These are phyloP conservation scores for Gymnopilus junonius DNA, from an alignment of 768 basidiomycete genomes.

Conservation along the genomic window DNA sequence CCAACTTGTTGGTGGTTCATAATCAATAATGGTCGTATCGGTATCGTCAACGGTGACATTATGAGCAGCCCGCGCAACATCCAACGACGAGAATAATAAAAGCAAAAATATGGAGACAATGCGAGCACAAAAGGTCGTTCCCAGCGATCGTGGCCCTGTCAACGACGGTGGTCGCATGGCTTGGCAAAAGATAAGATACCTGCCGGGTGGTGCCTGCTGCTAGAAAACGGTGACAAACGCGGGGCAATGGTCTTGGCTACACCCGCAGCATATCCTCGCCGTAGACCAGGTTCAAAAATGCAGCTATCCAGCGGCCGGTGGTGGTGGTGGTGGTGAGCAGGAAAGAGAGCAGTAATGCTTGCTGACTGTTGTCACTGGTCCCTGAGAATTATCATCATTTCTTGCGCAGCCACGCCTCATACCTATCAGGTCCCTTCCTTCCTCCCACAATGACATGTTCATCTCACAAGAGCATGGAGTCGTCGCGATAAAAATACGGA, in stretches of 20 bases:
- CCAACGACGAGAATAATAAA: neutral
- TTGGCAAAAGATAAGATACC: slow-evolving; percentile 1
- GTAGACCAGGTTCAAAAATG: neutral
- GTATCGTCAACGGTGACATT: slow-evolving; percentile 27
- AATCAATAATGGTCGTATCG: slow-evolving; percentile 17
- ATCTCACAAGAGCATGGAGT: slow-evolving; percentile 2
- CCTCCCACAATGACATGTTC: neutral
- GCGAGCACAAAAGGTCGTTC: neutral
- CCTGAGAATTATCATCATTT: slow-evolving; percentile 1
- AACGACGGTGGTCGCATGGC: neutral
- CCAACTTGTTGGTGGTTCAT: slow-evolving; percentile 22
- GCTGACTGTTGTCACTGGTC: neutral
- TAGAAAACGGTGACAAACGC: neutral
- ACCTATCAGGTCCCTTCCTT: neutral
- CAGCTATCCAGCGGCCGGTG: neutral
- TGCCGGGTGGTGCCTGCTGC: neutral
- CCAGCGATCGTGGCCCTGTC: neutral
- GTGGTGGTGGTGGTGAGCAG: neutral
- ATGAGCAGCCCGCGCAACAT: slow-evolving; percentile 5
- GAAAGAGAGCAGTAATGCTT: neutral
- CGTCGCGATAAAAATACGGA: neutral
- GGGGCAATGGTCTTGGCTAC: neutral
- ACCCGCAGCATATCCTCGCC: slow-evolving; percentile 1
- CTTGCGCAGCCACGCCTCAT: neutral
- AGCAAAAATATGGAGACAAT: neutral